phyloP scores from a whole-genome alignment of 345 rosid genomes.

The Aquilaria malaccensis region DNA sequence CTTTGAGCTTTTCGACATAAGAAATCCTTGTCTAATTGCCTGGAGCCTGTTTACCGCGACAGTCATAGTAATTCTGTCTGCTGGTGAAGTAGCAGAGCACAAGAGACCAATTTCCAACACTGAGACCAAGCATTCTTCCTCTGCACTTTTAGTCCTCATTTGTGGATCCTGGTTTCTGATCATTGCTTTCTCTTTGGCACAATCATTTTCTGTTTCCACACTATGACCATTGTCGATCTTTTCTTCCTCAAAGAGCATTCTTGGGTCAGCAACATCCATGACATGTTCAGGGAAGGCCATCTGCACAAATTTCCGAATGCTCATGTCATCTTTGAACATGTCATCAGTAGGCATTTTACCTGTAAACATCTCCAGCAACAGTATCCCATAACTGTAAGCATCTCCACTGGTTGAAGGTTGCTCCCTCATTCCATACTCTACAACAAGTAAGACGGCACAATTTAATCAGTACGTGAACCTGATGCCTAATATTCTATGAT shows the following conservation, averaged over 20 bases:
- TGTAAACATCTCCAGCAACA: constrained; percentile 8
- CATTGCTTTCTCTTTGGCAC: constrained; percentile 4
- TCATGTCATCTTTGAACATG: background rate
- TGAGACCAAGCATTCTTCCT: constrained; percentile 17
- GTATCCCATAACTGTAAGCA: constrained; percentile 5
- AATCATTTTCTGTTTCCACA: no score
- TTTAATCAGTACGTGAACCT: no score
- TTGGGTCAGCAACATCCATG: constrained; percentile 4
- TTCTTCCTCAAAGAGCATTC: constrained; percentile 15
- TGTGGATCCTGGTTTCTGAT: background rate
- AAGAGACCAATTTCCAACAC: constrained; percentile 17
- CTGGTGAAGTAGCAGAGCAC: constrained; percentile 13
- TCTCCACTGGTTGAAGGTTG: background rate
- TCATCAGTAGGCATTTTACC: constrained; percentile 1
- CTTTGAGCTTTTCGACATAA: background rate
- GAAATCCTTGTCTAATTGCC: constrained; percentile 12
- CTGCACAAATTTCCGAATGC: constrained; percentile 1
- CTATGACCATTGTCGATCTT: background rate
- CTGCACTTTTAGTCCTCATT: background rate
- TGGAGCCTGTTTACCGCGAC: constrained; percentile 16
- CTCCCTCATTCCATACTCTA: constrained; percentile 10
- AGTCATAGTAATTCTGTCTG: constrained; percentile 10
- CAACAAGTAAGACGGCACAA: background rate
- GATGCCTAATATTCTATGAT: background rate
- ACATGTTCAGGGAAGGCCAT: background rate